These are phyloP conservation scores for Thraustochytrium striatum DNA, from an alignment of 352 stramenopile genomes.

Conservation along the genomic window DNA sequence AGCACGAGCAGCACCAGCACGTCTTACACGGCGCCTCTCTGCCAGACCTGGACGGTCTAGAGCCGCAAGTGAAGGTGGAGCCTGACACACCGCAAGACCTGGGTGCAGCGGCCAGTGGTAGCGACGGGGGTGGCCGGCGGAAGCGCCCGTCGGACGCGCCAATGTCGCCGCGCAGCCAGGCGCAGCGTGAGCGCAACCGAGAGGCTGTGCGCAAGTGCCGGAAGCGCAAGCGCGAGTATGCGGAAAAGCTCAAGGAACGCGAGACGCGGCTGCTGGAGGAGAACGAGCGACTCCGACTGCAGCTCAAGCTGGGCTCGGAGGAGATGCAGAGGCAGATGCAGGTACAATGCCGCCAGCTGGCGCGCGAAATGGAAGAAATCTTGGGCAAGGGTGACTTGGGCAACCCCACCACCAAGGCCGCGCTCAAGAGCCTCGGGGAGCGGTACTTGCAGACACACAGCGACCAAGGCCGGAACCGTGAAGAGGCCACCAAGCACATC, in stretches of 20 bases:
- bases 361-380: background rate
- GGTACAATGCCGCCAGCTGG: conserved; percentile 14
- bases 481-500: conserved; percentile 45
- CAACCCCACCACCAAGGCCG: background rate
- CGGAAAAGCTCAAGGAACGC: conserved; percentile 44
- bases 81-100: background rate
- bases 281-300: conserved; percentile 20
- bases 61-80: background rate
- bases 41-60: background rate
- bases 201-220: conserved; percentile 43
- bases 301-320: conserved; percentile 44
- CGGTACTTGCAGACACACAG: conserved; percentile 32
- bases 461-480: conserved; percentile 28
- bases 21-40: background rate
- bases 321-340: conserved; percentile 39
- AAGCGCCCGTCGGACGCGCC: conserved; percentile 16
- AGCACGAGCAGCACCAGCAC: background rate
- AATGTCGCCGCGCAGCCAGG: conserved; percentile 27
- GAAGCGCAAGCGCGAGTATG: conserved; percentile 40
- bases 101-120: background rate
- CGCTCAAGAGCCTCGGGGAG: conserved; percentile 11
- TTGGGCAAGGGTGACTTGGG: background rate
- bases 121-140: background rate
- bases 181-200: conserved; percentile 39
- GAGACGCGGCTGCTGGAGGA: conserved; percentile 33